phyloP scores from a whole-genome alignment of 352 stramenopile species.

The Phytophthora capsici region DNA sequence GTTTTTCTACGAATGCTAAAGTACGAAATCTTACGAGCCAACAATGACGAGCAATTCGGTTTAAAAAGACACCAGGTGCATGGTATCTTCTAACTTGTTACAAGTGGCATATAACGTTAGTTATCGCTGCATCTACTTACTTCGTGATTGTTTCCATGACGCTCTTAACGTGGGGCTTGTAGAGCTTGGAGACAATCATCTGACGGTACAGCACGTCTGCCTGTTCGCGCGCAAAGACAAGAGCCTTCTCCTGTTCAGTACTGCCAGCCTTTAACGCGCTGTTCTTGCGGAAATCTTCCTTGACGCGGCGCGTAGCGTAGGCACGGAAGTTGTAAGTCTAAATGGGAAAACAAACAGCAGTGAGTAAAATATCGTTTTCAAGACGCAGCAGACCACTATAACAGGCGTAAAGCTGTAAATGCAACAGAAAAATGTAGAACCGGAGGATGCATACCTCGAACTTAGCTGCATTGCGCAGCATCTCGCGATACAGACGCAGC shows the following conservation, averaged over 20 bases:
- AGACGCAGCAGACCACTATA: not conserved
- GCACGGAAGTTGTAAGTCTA: slow-evolving; percentile 81
- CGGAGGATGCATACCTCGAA: slow-evolving; percentile 50
- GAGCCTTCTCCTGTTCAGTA: slow-evolving; percentile 56
- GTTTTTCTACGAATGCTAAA: no score
- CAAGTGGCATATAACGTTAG: no score
- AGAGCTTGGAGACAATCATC: slow-evolving; percentile 70
- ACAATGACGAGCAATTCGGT: no score
- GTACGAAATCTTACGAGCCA: no score
- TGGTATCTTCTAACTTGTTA: no score
- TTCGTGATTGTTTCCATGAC: slow-evolving; percentile 63
- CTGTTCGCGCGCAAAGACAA: slow-evolving; percentile 55
- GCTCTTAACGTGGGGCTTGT: slow-evolving; percentile 66
- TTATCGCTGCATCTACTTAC: slow-evolving; percentile 8
- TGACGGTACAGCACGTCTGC: slow-evolving; percentile 66
- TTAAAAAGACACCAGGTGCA: no score
- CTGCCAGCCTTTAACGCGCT: slow-evolving; percentile 50
- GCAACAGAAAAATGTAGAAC: not conserved
- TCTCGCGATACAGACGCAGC: slow-evolving; percentile 59
- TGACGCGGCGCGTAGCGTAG: slow-evolving; percentile 70
- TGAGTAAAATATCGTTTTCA: slow-evolving; percentile 5
- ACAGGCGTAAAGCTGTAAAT: not conserved
- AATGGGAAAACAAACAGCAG: slow-evolving; percentile 1
- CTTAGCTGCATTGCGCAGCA: slow-evolving; percentile 59
- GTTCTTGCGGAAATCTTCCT: slow-evolving; percentile 81